Base-by-base conservation (phyloP, 176 grass and related monocot genomes). In the Pharus latifolius region DNA sequence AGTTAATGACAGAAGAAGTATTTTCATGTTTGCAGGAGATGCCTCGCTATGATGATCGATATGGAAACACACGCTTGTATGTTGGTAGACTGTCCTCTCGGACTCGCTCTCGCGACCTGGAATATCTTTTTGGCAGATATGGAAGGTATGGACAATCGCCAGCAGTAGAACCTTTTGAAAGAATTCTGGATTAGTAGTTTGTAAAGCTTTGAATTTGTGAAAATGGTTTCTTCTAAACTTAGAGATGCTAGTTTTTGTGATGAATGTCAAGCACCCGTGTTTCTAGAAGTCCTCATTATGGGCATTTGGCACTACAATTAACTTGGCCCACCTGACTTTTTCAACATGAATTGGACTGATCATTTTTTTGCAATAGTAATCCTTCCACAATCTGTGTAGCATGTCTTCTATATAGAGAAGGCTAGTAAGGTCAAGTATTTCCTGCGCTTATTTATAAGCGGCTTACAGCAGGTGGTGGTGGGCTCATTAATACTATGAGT, bases 121-220 rank as follows among this genome's bases (percentile, higher is more conserved):
- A 99, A 75, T 89, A 91, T 50, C 72, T 94, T 60, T 99, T 99
- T 65, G 74, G 87, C 76, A 73, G 79, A 83, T 99, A 99, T 81
- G 95, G 95, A 87, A 99, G 95, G 95, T 97, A 88, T 74, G 55
- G 2, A 34, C 64, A 50, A 45, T 18, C 61, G 4, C 24, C 5
- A 6, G n/a, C n/a, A n/a, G n/a, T n/a, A n/a, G n/a, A n/a, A n/a
- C n/a, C n/a, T n/a, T n/a, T n/a, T n/a, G n/a, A n/a, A n/a, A n/a
- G n/a, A n/a, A n/a, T n/a, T n/a, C 24, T 22, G 51, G 24, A 56
- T 56, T 56, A 26, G 51, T 4, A 56, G 13, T 56, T 22, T 19
- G 51, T 12, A 56, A 56, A n/a, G n/a, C 13, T 56, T 22, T 56
- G 51, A 5, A 5, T 4, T 3, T 56, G n/a, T 56, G 10, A 56